Evolutionary conservation across 2,329 filamentous ascomycete genomes (phyloP).

Genomic region (Aspergillus novofumigatus): DNA sequence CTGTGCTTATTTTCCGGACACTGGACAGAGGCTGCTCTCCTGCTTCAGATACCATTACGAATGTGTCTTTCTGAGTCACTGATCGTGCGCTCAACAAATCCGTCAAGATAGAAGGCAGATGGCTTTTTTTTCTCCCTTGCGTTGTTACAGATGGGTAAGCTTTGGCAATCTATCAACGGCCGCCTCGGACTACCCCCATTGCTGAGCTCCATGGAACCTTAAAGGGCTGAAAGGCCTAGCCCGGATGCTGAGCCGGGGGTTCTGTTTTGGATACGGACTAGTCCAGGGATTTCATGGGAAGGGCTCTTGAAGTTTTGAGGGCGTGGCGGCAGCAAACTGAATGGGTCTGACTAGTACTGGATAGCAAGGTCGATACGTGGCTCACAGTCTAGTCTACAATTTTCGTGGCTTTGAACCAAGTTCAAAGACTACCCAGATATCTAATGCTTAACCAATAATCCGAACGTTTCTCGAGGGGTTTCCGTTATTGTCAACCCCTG

Average conservation of each 20-base stretch:
- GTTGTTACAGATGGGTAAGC: not conserved
- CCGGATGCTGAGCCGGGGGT: slow-evolving; percentile 10
- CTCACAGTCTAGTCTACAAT: not conserved
- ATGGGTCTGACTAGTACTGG: too few relatives aligned
- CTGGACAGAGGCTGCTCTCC: not conserved
- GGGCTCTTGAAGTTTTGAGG: too few relatives aligned
- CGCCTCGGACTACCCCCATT: slow-evolving; percentile 3
- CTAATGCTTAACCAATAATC: not conserved
- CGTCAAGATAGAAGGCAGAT: not conserved
- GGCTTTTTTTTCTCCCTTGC: not conserved
- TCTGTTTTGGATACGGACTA: not conserved
- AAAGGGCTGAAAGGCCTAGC: not conserved
- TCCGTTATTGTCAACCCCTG: not conserved
- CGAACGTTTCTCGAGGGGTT: not conserved
- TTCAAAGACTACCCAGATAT: not conserved
- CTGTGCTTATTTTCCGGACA: not conserved
- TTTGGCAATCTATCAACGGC: slow-evolving; percentile 11
- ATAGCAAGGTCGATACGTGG: not conserved
- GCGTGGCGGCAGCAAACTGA: not conserved
- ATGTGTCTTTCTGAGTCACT: not conserved
- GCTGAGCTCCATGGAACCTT: slow-evolving; percentile 8
- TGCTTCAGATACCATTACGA: not conserved
- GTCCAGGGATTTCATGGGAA: not conserved
- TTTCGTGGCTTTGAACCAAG: not conserved
- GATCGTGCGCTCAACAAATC: not conserved